These are phyloP conservation scores for Isochrysis galbana DNA, from an alignment of 78 protist species.

Conservation along the genomic window DNA sequence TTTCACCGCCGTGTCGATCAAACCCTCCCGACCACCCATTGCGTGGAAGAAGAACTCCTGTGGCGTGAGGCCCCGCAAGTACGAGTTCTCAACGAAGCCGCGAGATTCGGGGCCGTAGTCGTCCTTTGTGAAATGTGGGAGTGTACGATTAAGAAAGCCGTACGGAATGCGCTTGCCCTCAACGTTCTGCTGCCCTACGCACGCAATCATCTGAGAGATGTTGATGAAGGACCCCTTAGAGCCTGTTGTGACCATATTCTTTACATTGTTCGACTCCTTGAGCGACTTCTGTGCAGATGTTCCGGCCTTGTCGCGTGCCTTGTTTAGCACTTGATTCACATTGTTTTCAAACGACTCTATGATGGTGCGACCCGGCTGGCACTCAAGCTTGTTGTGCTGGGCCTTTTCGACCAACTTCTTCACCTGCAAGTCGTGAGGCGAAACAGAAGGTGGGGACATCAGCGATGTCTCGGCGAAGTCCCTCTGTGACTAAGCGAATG, in stretches of 20 bases:
- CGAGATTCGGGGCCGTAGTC: slow-evolving; percentile 59
- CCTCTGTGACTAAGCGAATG: too few relatives aligned
- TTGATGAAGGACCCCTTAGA: slow-evolving; percentile 97
- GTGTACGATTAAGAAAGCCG: slow-evolving; percentile 92
- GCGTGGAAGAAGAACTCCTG: slow-evolving; percentile 99
- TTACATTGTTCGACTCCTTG: slow-evolving; percentile 79
- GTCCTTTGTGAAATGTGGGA: slow-evolving; percentile 97
- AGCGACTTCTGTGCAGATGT: slow-evolving; percentile 5
- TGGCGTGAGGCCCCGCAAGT: slow-evolving; percentile 88
- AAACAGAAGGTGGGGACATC: too few relatives aligned
- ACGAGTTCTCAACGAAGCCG: slow-evolving; percentile 98
- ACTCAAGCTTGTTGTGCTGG: slow-evolving; percentile 63
- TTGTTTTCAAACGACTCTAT: slow-evolving; percentile 92
- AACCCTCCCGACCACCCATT: slow-evolving; percentile 99
- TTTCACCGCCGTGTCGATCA: slow-evolving; percentile 99
- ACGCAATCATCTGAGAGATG: slow-evolving; percentile 98
- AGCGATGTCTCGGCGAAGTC: too few relatives aligned
- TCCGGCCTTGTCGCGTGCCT: slow-evolving; percentile 90
- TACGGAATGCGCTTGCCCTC: slow-evolving; percentile 98
- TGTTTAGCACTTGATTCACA: slow-evolving; percentile 92
- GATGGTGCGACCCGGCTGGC: slow-evolving; percentile 90
- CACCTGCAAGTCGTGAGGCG: too few relatives aligned
- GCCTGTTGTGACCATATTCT: slow-evolving; percentile 95
- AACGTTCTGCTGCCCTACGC: slow-evolving; percentile 99
- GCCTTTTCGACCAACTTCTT: slow-evolving; percentile 44